phyloP scores from a whole-genome alignment of 257 asterid species.

The Petunia secreta region DNA sequence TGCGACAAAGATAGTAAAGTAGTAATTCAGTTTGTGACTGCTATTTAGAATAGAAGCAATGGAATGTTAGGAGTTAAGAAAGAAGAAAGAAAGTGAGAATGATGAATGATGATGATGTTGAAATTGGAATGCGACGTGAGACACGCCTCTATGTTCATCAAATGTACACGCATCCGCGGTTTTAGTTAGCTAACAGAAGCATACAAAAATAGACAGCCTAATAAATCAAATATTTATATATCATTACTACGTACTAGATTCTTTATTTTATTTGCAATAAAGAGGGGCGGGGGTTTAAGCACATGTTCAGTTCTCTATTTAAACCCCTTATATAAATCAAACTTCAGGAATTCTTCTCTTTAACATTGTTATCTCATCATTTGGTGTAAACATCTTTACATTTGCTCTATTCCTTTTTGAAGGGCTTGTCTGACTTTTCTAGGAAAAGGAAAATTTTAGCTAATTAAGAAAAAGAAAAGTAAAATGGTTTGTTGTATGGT shows the following conservation, averaged over 20 bases:
- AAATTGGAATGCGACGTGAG: background rate
- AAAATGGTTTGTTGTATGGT: slow-evolving; percentile 46
- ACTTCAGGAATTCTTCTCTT: background rate
- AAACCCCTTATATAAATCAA: background rate
- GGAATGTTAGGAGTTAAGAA: background rate
- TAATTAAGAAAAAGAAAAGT: background rate
- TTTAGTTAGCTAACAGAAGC: no score
- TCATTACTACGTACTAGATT: no score
- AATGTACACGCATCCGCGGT: background rate
- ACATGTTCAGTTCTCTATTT: background rate
- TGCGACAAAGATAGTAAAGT: no score
- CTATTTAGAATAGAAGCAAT: no score
- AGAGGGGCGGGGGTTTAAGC: background rate
- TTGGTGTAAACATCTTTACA: background rate
- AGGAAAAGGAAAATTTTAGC: background rate
- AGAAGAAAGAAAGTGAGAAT: background rate
- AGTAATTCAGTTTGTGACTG: no score
- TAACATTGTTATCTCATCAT: background rate
- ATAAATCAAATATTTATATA: no score
- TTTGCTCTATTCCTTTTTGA: background rate
- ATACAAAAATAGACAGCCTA: no score
- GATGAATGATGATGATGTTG: background rate
- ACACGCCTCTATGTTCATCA: no score
- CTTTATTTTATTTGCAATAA: no score
- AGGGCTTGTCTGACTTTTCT: background rate